These are phyloP conservation scores for Phyllosticta capitalensis DNA, from an alignment of 2,329 filamentous ascomycete genomes.

Conservation along the genomic window DNA sequence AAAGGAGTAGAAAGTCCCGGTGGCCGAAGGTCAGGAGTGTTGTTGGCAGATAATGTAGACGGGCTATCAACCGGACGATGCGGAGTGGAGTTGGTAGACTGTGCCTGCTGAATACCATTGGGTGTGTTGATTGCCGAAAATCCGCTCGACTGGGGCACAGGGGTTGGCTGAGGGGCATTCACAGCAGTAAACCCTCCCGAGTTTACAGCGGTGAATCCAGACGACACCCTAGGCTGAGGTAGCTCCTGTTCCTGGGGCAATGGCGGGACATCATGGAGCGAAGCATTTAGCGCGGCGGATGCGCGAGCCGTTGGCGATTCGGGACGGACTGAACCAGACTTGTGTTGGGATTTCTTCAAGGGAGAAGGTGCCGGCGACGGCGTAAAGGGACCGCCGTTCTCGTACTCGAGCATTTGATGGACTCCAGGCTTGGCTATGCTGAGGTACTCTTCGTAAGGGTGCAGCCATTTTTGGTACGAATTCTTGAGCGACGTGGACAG, in stretches of 20 bases:
- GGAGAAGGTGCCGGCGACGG: conserved; percentile 67
- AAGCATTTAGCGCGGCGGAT: conserved; percentile 46
- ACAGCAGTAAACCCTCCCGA: conserved; percentile 53
- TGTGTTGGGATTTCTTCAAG: conserved; percentile 47
- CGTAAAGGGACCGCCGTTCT: conserved; percentile 86
- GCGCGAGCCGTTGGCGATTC: conserved; percentile 55
- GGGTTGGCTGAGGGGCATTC: conserved; percentile 37
- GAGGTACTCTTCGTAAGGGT: conserved; percentile 93
- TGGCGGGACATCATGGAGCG: conserved; percentile 34
- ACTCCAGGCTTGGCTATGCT: conserved; percentile 85
- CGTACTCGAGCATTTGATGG: conserved; percentile 88
- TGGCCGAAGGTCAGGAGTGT: conserved; percentile 55
- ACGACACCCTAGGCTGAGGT: conserved; percentile 41
- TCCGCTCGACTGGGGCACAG: conserved; percentile 18
- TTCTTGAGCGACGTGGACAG: conserved; percentile 96
- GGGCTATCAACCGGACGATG: conserved; percentile 54
- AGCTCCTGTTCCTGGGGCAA: conserved; percentile 42
- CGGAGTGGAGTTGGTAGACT: conserved; percentile 48
- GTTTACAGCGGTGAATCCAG: conserved; percentile 68
- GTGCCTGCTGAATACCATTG: conserved; percentile 44
- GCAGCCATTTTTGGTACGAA: conserved; percentile 93
- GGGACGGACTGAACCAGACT: conserved; percentile 19
- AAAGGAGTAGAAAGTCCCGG: conserved; percentile 35
- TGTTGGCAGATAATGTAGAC: conserved; percentile 48
- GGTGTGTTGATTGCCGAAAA: conserved; percentile 53